Evolutionary conservation across 2,329 filamentous ascomycete genomes (phyloP), one percentile per base, ranked within the genome.

Genomic region (Fusarium tricinctum): DNA sequence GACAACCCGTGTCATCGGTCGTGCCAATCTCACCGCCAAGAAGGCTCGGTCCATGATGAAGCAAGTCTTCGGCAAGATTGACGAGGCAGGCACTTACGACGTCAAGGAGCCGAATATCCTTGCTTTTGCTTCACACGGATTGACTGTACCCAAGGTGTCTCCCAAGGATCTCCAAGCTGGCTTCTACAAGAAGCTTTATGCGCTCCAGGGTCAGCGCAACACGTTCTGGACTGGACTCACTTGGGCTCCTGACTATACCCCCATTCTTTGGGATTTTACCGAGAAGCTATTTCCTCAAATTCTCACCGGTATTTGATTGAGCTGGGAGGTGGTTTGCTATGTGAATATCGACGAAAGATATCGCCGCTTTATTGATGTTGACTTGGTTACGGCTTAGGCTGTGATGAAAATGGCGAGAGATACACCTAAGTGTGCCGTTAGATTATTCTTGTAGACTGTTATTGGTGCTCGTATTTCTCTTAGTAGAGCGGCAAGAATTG

Each of bases 181-280:
- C 1, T 80, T 81, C 47, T 80, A 78, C 33, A 39, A 64, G 0
- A 68, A 79, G 14, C 44, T 81, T 6, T 75, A 79, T 26, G 68
- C 48, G 0, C 61, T 81, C 10, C 78, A 81, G 66, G 78, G 79
- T 1, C 57, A 73, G 32, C 68, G 71, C 1, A 78, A 73, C 42
- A 81, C 79, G 0, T 81, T 74, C 58, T 82, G 78, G 61, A 78
- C 79, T 2, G 79, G 78, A 2, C 56, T 68, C 0, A 30, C 58
- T 2, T 68, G 63, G 63, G 65, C 64, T 2, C 64, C 75, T 0
- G 72, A 75, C 1, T 74, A 75, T 35, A 72, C 73, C 3, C 65
- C 70, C 0, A 59, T 71, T 13, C 52, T 75, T 6, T 75, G 73
- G 71, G 58, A 64, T 8, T 74, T 72, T 5, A 75, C 73, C 1